Evolutionary conservation across 441 rosid genomes (phyloP), one percentile per base, ranked within the genome.

Genomic region (Eruca vesicaria): DNA sequence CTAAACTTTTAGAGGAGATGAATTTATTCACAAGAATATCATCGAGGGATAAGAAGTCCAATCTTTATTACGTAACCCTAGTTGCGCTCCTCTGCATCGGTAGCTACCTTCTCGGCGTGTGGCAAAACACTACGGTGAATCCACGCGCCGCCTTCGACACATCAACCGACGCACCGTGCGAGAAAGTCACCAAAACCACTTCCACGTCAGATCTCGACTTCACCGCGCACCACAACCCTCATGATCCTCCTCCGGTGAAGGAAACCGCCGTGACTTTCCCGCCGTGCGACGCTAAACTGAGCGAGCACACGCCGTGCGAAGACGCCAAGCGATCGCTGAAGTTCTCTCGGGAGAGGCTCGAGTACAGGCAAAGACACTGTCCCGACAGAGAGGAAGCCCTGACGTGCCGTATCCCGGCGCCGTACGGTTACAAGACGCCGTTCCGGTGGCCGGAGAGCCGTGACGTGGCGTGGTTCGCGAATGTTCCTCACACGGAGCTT

Each of bases 261-360:
- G 68, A 64, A 66, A 76, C 76, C 69, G 72, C 36, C 63, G 32
- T 52, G 2, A 67, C 14, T 33, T 67, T 79, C 79, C 88, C 90
- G 2, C 36, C 84, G 2, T 92, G 97, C 69, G 82, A 53, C 55
- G 73, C 62, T 6, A 78, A 38, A 8, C 77, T 80, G 75, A 85
- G 86, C 68, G 96, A 92, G 83, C 80, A 81, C 84, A 92, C 96
- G 18, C 97, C 97, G 3, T 92, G 97, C 41, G 89, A 92, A 82
- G 93, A 87, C 55, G 69, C 19, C 0, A 73, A 80, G 29, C 79
- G 97, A 55, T 90, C 96, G 32, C 60, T 85, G 52, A 78, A 68
- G 57, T 92, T 79, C 72, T 28, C 78, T 0, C 74, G 94, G 31
- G 60, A 66, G 0, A 68, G 72, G 28, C 48, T 90, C 28, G 83